Evolutionary conservation across 371 early-diverging fungal species (phyloP).

Genomic region (Haplosporangium sp.): DNA sequence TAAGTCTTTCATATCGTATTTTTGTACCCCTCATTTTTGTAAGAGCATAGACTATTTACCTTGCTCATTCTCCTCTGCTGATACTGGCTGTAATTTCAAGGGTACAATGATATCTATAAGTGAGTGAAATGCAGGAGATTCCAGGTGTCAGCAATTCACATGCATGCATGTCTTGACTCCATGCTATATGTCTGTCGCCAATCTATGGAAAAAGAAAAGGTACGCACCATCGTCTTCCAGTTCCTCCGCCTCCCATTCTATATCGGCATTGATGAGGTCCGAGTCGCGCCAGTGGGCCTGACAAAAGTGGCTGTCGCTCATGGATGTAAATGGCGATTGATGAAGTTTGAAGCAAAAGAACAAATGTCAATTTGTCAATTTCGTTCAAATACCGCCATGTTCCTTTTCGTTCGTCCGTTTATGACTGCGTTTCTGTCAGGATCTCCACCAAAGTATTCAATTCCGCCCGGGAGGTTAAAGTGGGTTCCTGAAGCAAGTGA

Average conservation of each 20-base stretch:
- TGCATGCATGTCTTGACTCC: too few relatives aligned
- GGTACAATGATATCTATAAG: constrained; percentile 36
- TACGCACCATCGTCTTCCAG: constrained; percentile 37
- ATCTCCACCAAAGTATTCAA: too few relatives aligned
- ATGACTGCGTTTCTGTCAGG: too few relatives aligned
- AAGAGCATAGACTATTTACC: constrained; percentile 6
- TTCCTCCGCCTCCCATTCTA: constrained; percentile 40
- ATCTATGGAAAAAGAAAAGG: constrained; percentile 2
- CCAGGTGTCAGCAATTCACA: neutral
- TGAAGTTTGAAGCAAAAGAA: neutral
- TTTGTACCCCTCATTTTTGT: neutral
- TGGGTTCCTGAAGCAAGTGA: neutral
- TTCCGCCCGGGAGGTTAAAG: neutral
- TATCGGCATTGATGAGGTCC: constrained; percentile 38
- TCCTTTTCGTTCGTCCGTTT: too few relatives aligned
- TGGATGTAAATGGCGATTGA: constrained; percentile 2
- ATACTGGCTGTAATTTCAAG: constrained; percentile 31
- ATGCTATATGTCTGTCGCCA: too few relatives aligned
- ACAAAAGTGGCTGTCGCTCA: constrained; percentile 53
- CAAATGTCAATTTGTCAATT: too few relatives aligned
- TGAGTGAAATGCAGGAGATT: neutral
- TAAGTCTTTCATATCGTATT: neutral
- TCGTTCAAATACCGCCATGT: too few relatives aligned
- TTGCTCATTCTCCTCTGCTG: constrained; percentile 45
- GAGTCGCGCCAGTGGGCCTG: constrained; percentile 49